A percentile compares a stretch with the other conserved stretches of the same genome.
Conservation (phyloP, 1,284 basidiomycete species). For the Xerocomus minutiporus region DNA sequence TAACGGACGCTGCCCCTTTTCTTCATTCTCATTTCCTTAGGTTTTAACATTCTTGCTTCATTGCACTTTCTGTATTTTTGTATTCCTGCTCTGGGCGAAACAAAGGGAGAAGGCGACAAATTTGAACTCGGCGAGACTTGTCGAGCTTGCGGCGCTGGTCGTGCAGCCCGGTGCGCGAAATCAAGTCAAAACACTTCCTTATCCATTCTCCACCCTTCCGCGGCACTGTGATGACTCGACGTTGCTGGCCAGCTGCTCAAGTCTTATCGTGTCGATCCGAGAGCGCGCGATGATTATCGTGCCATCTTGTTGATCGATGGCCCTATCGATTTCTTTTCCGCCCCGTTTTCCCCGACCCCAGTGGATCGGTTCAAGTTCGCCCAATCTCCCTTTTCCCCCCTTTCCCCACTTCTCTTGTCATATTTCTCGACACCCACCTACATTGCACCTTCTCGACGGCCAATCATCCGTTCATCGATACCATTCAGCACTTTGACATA, state of each 20-base stretch:
- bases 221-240: slow-evolving; percentile 41
- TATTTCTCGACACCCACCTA: slow-evolving; percentile 20
- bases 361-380: slow-evolving; percentile 24
- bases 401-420: slow-evolving; percentile 11
- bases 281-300: slow-evolving; percentile 24
- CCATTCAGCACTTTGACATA: slow-evolving; percentile 15
- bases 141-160: slow-evolving; percentile 33
- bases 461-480: slow-evolving; percentile 26
- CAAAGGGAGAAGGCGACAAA: slow-evolving; percentile 22
- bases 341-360: slow-evolving; percentile 16
- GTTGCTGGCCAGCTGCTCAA: slow-evolving; percentile 42
- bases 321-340: slow-evolving; percentile 13
- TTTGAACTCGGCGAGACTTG: slow-evolving; percentile 17
- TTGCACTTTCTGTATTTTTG: slow-evolving; percentile 34
- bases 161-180: slow-evolving; percentile 33
- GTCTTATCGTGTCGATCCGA: slow-evolving; percentile 27
- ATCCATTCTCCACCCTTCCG: slow-evolving; percentile 8
- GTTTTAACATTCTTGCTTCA: slow-evolving; percentile 31
- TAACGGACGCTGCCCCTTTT: slow-evolving; percentile 22
- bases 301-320: slow-evolving; percentile 41
- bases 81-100: slow-evolving; percentile 34
- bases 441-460: slow-evolving; percentile 21
- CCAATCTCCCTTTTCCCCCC: slow-evolving; percentile 21
- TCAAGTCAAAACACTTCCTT: slow-evolving; percentile 7
- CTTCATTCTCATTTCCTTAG: slow-evolving; percentile 23